Percentiles rank a stretch among this genome's conserved stretches.
These are phyloP conservation scores for Mentha longifolia DNA, from an alignment of 257 asterid genomes.

Conservation along the genomic window DNA sequence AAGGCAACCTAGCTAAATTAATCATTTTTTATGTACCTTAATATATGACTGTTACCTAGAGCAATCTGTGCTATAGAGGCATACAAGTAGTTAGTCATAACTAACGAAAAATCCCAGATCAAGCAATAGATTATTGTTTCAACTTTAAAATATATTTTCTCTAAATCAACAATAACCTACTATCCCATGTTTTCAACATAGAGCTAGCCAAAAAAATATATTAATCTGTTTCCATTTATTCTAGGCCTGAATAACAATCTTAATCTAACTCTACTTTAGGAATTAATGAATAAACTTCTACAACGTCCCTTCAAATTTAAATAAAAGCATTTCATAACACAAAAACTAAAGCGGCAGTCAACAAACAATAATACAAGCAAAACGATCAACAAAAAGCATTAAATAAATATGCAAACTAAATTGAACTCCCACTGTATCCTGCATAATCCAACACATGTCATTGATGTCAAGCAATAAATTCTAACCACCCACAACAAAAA, in stretches of 20 bases:
- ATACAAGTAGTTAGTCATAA: neutral
- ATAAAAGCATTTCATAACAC: constrained; percentile 6
- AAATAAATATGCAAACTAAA: constrained; percentile 1
- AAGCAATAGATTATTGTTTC: neutral
- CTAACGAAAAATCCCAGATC: constrained; percentile 8
- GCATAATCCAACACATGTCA: no score
- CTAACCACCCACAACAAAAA: neutral
- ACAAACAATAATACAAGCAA: neutral
- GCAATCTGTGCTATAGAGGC: neutral
- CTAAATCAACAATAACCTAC: constrained; percentile 5
- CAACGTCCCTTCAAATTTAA: neutral
- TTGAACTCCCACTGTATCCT: no score
- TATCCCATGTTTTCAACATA: neutral
- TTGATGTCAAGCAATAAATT: neutral
- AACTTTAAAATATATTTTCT: neutral
- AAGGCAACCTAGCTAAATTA: neutral
- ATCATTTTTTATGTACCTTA: neutral
- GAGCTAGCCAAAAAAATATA: constrained; percentile 2
- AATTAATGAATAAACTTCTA: constrained; percentile 14
- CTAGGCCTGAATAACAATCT: neutral
- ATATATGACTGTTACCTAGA: neutral
- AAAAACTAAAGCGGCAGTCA: neutral
- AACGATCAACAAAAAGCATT: neutral
- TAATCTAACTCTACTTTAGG: constrained; percentile 11
- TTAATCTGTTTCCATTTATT: neutral